phyloP scores from a whole-genome alignment of 163 green algal genomes.

The Coccomyxa subellipsoidea region DNA sequence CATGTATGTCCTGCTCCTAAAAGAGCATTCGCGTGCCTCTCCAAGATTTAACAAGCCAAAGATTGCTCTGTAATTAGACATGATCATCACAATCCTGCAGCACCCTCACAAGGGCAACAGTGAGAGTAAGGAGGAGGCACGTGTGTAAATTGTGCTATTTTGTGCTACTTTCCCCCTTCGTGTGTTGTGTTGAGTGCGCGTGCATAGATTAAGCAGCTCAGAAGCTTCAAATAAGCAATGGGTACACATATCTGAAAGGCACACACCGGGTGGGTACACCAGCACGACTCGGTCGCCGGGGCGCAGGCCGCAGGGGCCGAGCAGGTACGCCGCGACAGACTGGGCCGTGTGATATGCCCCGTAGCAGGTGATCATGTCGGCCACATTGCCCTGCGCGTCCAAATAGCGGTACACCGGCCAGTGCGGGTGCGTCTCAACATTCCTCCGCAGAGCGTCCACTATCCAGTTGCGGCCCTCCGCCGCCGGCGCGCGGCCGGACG shows the following conservation, averaged over 20 bases:
- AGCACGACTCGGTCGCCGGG: slow-evolving; percentile 5
- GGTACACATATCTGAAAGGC: not conserved
- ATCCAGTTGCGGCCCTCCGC: not conserved
- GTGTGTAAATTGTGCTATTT: no score
- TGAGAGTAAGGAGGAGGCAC: no score
- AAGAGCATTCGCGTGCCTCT: no score
- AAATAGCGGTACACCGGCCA: slow-evolving; percentile 5
- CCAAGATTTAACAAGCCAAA: no score
- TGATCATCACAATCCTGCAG: no score
- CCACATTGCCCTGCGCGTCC: not conserved
- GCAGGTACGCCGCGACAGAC: not conserved
- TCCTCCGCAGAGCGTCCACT: not conserved
- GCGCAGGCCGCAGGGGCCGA: not conserved
- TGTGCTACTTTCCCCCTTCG: no score
- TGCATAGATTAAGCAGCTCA: no score
- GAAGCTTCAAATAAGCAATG: no score
- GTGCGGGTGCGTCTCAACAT: not conserved
- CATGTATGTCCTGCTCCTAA: no score
- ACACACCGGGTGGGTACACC: not conserved
- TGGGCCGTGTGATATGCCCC: not conserved
- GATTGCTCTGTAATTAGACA: no score
- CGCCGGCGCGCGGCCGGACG: not conserved
- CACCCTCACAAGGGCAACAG: no score
- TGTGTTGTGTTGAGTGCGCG: no score
- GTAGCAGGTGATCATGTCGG: slow-evolving; percentile 2